Evolutionary conservation across 2,329 filamentous ascomycete genomes (phyloP).

Genomic region (Ciborinia camelliae): DNA sequence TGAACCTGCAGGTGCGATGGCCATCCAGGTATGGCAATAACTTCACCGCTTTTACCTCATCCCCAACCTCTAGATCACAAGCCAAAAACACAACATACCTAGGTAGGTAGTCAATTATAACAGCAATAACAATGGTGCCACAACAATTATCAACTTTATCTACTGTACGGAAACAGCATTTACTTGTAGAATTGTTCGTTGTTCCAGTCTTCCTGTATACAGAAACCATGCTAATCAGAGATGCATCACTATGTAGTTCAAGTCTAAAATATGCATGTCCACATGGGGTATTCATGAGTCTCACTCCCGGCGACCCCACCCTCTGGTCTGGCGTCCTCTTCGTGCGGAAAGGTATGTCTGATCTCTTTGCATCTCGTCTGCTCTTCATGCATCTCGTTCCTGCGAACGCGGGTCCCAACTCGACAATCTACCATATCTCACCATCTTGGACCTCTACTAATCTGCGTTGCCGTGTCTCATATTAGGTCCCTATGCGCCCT

Average conservation of each 20-base stretch:
- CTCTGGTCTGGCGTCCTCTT: conserved; percentile 92
- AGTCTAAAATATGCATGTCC: conserved; percentile 80
- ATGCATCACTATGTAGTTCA: conserved; percentile 49
- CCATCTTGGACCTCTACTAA: conserved; percentile 10
- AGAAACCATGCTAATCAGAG: background rate
- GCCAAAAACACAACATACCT: conserved; percentile 15
- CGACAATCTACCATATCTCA: background rate
- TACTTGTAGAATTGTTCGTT: conserved; percentile 37
- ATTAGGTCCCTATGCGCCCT: conserved; percentile 81
- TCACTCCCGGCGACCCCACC: conserved; percentile 75
- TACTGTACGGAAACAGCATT: conserved; percentile 36
- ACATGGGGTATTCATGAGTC: conserved; percentile 79
- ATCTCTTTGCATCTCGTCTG: conserved; percentile 13
- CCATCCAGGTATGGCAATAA: conserved; percentile 8
- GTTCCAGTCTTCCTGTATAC: background rate
- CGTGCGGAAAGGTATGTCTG: conserved; percentile 70
- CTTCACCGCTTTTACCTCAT: conserved; percentile 22
- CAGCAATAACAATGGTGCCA: conserved; percentile 27
- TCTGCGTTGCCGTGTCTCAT: background rate
- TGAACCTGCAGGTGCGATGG: background rate
- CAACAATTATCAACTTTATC: conserved; percentile 30
- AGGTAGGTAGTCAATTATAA: background rate
- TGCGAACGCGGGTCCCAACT: background rate
- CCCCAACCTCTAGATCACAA: conserved; percentile 6
- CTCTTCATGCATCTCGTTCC: background rate